Percentiles rank a stretch among this genome's conserved stretches.
These are phyloP conservation scores for Nothopassalora personata DNA, from an alignment of 2,329 filamentous ascomycete species.

Conservation along the genomic window DNA sequence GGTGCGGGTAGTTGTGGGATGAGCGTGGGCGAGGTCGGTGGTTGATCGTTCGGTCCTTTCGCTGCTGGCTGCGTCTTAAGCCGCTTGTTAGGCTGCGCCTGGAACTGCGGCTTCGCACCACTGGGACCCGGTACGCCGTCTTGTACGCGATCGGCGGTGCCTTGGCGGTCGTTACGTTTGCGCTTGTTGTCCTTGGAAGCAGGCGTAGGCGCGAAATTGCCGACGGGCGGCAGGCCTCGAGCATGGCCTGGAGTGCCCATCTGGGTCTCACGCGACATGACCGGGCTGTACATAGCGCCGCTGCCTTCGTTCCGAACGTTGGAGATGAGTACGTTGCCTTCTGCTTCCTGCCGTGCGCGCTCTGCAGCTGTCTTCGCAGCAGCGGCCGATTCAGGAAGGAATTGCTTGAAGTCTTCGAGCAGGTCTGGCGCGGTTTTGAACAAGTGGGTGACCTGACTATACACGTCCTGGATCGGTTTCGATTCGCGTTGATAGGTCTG, in stretches of 20 bases:
- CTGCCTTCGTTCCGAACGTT: constrained; percentile 48
- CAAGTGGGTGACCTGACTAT: constrained; percentile 88
- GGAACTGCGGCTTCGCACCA: constrained; percentile 18
- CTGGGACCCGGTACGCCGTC: constrained; percentile 26
- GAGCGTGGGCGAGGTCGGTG: constrained; percentile 74
- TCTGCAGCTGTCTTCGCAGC: constrained; percentile 53
- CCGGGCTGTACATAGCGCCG: constrained; percentile 43
- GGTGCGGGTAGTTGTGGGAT: constrained; percentile 85
- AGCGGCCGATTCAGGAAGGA: constrained; percentile 83
- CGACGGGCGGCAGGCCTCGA: constrained; percentile 71
- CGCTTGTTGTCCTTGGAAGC: constrained; percentile 74
- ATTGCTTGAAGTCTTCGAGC: constrained; percentile 97
- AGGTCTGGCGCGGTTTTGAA: constrained; percentile 93
- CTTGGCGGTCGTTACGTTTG: constrained; percentile 61
- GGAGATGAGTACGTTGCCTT: constrained; percentile 63
- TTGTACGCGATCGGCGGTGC: constrained; percentile 39
- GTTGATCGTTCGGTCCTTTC: constrained; percentile 21
- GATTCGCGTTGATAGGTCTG: constrained; percentile 98
- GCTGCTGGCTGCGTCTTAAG: constrained; percentile 49
- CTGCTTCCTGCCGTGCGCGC: constrained; percentile 56
- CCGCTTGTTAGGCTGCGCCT: constrained; percentile 51
- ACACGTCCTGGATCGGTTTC: constrained; percentile 97
- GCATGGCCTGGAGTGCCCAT: constrained; percentile 33
- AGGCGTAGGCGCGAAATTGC: constrained; percentile 81
- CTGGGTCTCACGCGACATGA: constrained; percentile 33